phyloP scores from a whole-genome alignment of 2,329 filamentous ascomycete genomes.

The Trichoderma hamatum region DNA sequence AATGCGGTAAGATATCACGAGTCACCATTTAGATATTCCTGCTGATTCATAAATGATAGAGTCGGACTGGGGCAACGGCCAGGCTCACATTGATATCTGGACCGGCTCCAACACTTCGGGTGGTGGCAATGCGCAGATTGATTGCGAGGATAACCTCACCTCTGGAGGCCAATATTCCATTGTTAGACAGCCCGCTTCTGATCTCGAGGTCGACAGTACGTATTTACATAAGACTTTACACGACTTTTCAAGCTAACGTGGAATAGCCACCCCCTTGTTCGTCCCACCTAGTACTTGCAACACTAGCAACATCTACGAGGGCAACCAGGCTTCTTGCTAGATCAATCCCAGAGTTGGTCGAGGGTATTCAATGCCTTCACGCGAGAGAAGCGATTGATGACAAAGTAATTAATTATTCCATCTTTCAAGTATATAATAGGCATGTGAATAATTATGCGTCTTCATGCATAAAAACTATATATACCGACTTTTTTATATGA shows the following conservation, averaged over 20 bases:
- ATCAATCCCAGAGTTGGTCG: not conserved
- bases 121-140: conserved; percentile 28
- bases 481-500: not conserved
- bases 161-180: conserved; percentile 28
- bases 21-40: too few relatives aligned
- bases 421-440: not conserved
- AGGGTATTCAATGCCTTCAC: not conserved
- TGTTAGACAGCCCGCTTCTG: conserved; percentile 25
- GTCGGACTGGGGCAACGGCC: conserved; percentile 24
- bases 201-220: conserved; percentile 3
- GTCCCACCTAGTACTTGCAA: not conserved
- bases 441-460: not conserved
- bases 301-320: not conserved
- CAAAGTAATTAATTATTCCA: not conserved
- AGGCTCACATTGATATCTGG: conserved; percentile 31
- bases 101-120: conserved; percentile 26
- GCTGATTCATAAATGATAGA: not conserved
- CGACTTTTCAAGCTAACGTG: not conserved
- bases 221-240: not conserved
- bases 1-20: conserved; percentile 25
- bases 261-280: not conserved
- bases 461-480: not conserved
- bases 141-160: conserved; percentile 30
- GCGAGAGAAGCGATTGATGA: not conserved
- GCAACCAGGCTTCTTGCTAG: not conserved